Conservation (phyloP, 1,284 basidiomycete species). For the Chalciporus sp. region DNA sequence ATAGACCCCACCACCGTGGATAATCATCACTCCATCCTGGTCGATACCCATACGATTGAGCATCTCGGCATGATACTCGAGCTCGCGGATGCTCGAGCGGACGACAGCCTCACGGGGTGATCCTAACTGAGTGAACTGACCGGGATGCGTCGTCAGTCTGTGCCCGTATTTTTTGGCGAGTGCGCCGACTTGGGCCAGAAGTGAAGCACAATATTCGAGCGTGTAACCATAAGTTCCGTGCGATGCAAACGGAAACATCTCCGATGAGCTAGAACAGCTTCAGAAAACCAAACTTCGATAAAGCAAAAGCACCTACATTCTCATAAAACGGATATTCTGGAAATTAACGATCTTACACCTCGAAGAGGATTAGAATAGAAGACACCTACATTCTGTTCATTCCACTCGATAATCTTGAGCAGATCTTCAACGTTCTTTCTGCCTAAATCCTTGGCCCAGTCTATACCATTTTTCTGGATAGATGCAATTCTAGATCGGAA, state of each 20-base stretch:
- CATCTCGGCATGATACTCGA: conserved; percentile 86
- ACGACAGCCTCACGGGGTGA: conserved; percentile 77
- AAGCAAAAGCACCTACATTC: conserved; percentile 44
- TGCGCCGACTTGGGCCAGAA: conserved; percentile 61
- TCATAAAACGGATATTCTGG: conserved; percentile 74
- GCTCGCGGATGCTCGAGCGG: conserved; percentile 74
- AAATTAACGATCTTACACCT: neutral
- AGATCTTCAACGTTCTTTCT: conserved; percentile 76
- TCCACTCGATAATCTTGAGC: conserved; percentile 79
- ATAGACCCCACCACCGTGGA: conserved; percentile 83
- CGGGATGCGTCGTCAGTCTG: conserved; percentile 85
- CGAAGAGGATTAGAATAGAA: neutral
- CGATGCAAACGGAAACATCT: conserved; percentile 91
- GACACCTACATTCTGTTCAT: conserved; percentile 66
- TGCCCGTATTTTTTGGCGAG: conserved; percentile 80
- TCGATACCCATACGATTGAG: conserved; percentile 82
- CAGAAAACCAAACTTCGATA: neutral
- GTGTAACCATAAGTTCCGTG: conserved; percentile 82
- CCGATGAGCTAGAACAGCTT: conserved; percentile 56
- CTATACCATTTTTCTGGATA: conserved; percentile 80
- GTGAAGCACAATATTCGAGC: conserved; percentile 54
- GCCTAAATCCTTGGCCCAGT: conserved; percentile 79
- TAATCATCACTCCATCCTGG: conserved; percentile 76
- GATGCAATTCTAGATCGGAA: conserved; percentile 64
- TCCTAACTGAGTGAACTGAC: conserved; percentile 85